Conservation (phyloP, 163 green algal genomes). For the Chlorella variabilis region DNA sequence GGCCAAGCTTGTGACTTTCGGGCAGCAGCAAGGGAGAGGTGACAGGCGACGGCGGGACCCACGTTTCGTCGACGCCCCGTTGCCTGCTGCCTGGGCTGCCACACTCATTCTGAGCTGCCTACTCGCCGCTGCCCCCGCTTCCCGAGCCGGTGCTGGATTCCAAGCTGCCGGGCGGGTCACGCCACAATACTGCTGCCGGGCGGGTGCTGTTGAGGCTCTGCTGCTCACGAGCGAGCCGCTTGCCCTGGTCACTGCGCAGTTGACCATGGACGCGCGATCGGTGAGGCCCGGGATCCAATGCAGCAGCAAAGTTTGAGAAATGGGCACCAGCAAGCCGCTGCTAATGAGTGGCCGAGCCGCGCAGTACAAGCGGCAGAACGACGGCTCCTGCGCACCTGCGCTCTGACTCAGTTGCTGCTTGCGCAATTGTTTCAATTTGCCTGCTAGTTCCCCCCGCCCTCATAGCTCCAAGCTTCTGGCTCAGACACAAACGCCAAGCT, state of each 20-base stretch:
- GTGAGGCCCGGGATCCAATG: no score
- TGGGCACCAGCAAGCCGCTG: no score
- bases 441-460: no score
- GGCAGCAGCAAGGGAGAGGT: not conserved
- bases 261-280: not conserved
- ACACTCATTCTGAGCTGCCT: constrained; percentile 14
- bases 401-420: no score
- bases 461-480: no score
- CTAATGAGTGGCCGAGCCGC: not conserved
- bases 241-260: not conserved
- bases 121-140: constrained; percentile 3
- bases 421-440: not conserved
- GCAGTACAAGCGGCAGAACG: not conserved
- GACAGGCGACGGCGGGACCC: not conserved
- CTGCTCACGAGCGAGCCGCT: not conserved
- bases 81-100: not conserved
- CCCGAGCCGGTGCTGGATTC: not conserved
- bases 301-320: no score
- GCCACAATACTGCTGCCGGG: not conserved
- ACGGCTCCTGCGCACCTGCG: not conserved
- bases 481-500: no score
- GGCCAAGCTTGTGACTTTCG: not conserved
- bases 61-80: constrained; percentile 15
- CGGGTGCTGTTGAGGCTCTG: not conserved
- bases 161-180: not conserved